Base-by-base conservation (phyloP, 1,139 yeast genomes). In the Geotrichum candidum region DNA sequence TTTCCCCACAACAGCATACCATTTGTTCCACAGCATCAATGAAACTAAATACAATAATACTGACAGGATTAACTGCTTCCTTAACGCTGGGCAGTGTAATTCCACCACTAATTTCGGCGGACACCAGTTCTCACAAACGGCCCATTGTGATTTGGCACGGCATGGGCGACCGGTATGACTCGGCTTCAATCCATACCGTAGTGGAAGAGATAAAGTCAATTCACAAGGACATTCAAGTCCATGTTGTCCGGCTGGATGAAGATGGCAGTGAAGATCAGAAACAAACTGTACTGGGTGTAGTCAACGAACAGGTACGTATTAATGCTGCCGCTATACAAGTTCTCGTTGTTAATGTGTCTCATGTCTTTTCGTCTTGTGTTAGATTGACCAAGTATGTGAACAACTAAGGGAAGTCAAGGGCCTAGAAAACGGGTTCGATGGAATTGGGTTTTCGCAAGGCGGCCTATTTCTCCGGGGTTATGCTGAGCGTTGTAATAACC, bases 131-230 rank as follows among this genome's bases (percentile, higher is more conserved):
- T 41, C 48, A 41, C 48, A 41, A 41, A n/a, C 22, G 70, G 18
- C 91, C 92, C 0, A 80, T 88, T 2, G 90, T 89, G 1, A 69
- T 89, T 53, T 89, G 96, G 96, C 96, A 89, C 69, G 96, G 96
- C 0, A 79, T 89, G 68, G 95, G 96, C 0, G 96, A 89, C 71
- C 79, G 82, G 23, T 88, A 85, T 70, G 82, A 87, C 69, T 84
- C 91, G 0, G 73, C 81, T 0, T 84, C 88, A 0, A 84, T 88
- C 77, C 75, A 73, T 51, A 72, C 78, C n/a, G 81, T 82, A 1
- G 73, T 76, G 3, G 78, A 78, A 1, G 65, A 81, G 0, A 74
- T 88, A 6, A 69, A 76, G 38, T 73, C 75, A 11, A 72, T 75
- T 3, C 75, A 81, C 60, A 90, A 91, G 0, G 83, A 78, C 0